Base-by-base conservation (phyloP, 352 stramenopile species). In the Pythium grandisporangium region DNA sequence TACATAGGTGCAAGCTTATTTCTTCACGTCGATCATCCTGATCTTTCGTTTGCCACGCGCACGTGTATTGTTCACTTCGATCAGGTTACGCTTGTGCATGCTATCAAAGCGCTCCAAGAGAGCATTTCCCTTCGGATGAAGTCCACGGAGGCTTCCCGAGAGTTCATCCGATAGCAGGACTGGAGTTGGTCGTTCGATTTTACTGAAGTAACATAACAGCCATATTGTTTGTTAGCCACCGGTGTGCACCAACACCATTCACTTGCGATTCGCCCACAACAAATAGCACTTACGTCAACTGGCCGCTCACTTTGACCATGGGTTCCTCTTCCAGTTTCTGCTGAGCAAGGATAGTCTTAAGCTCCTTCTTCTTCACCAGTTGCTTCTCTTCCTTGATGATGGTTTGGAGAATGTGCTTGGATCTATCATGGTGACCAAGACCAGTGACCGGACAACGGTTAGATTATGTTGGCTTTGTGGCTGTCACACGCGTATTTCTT, bases 71-170 rank as follows among this genome's bases (percentile, higher is more conserved):
- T 78, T 81, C 45, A 85, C 67, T 34, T 85, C 58, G 45, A 93
- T 84, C 71, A 83, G 64, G 57, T 91, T 93, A 46, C 80, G 77
- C 64, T 89, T 87, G 71, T 88, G 80, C 38, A 93, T 51, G 63
- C 71, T 89, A 55, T 93, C 80, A 52, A 83, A 91, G 24, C 80
- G 76, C 45, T 93, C 80, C 34, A 89, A 55, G 16, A 93, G 55
- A 30, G 76, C 70, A 45, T 84, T 67, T 39, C 77, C 76, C 66
- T 90, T 93, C 12, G 76, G 80, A 47, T 84, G 84, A 11, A 90
- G 58, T 24, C 66, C 74, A 29, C 80, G 77, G 41, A 91, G 62
- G 47, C 73, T 89, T 40, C 80, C 80, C 35, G 66, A 85, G 30
- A 93, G 70, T 42, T 93, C 80, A 43, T 89, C 75, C 17, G 72